Evolutionary conservation across 352 stramenopile species (phyloP), one percentile per base, ranked within the genome.

Genomic region (Paralagenidium karlingii): DNA sequence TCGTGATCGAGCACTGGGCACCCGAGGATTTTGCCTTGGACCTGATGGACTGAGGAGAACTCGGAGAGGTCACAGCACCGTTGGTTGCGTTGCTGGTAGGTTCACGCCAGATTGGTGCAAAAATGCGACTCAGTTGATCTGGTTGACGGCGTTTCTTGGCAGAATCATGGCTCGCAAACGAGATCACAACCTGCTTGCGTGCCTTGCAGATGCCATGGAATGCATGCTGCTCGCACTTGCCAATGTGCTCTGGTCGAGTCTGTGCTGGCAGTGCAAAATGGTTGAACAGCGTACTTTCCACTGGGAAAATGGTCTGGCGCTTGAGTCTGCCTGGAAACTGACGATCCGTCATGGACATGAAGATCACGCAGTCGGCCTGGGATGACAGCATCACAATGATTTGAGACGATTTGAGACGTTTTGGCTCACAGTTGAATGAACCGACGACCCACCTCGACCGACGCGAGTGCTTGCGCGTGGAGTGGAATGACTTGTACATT

Each of bases 261-360:
- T 88, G 74, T 13, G 82, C 37, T 10, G 70, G 74, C 21, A 59
- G 65, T 10, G 71, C 69, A 13, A 88, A 39, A 15, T 53, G 48
- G 26, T 62, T 64, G 8, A 70, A 70, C 8, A 85, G 57, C 13
- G 70, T 66, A 16, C 70, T 58, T 34, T 64, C 84, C 10, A 84
- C n/a, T n/a, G n/a, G n/a, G n/a, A n/a, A n/a, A n/a, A n/a, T n/a
- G n/a, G n/a, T n/a, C n/a, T n/a, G 49, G 5, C 75, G 66, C 43
- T 76, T 77, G 51, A 88, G 63, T 13, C 75, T 65, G 8, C 75
- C 75, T 27, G 75, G 75, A 22, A 85, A 88, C 41, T 85, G 83
- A 34, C 59, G 70, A 42, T 88, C 75, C 7, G 68, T 60, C 70
- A 88, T 85, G 21, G 60, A 74, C 53, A 68, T 75, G 13, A 88